phyloP scores from a whole-genome alignment of 2,329 filamentous ascomycete genomes.

The Cadophora malorum region DNA sequence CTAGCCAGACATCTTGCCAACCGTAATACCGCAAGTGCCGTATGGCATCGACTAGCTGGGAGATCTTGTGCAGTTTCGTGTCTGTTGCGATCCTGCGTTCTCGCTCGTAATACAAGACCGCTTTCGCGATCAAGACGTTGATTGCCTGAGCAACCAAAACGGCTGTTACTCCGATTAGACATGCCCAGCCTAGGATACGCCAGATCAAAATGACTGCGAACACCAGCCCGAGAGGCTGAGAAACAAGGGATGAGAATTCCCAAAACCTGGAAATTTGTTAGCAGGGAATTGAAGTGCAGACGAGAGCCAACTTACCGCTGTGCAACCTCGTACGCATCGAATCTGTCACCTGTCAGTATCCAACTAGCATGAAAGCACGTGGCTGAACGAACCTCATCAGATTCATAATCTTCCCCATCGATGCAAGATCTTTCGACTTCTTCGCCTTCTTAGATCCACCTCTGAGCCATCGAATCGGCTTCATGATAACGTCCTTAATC shows the following conservation, averaged over 20 bases:
- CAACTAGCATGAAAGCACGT: too few species aligned
- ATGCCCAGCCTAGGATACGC: conserved; percentile 80
- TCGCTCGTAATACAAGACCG: conserved; percentile 72
- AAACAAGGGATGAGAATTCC: conserved; percentile 80
- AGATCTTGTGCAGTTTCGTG: conserved; percentile 77
- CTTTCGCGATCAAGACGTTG: conserved; percentile 71
- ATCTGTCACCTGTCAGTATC: conserved; percentile 32
- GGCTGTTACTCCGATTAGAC: conserved; percentile 74
- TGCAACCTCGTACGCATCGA: conserved; percentile 80
- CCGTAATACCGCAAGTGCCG: conserved; percentile 56
- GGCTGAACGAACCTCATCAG: conserved; percentile 68
- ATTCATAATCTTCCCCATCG: conserved; percentile 90
- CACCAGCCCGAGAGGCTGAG: conserved; percentile 77
- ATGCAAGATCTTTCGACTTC: conserved; percentile 64
- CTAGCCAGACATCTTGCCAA: conserved; percentile 80
- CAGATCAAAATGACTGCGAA: conserved; percentile 77
- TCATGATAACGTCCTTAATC: conserved; percentile 31
- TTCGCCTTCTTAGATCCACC: conserved; percentile 37
- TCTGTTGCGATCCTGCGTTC: conserved; percentile 78
- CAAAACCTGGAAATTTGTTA: conserved; percentile 65
- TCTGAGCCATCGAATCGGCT: conserved; percentile 39
- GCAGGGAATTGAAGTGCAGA: not conserved
- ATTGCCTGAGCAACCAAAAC: conserved; percentile 71
- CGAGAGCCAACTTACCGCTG: conserved; percentile 53
- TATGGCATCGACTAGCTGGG: conserved; percentile 77